These are phyloP conservation scores for Penicillium antarcticum DNA, from an alignment of 495 filamentous ascomycete genomes.

Conservation along the genomic window DNA sequence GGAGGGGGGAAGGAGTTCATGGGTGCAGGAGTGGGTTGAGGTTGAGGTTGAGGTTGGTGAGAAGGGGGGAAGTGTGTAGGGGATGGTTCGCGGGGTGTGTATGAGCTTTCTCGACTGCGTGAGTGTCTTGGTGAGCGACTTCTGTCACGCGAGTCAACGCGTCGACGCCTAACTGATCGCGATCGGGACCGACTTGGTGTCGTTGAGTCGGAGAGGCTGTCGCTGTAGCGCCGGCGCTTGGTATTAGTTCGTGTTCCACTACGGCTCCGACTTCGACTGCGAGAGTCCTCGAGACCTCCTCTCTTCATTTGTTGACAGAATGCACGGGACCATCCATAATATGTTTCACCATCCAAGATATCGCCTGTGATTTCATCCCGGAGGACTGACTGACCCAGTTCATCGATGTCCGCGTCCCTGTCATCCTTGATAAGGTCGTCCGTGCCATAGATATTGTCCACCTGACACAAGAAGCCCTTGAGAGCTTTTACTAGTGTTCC, in stretches of 20 bases:
- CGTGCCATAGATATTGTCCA: constrained; percentile 57
- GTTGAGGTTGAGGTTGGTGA: constrained; percentile 21
- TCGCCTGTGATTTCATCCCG: constrained; percentile 60
- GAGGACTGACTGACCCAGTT: constrained; percentile 66
- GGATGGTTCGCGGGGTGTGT: constrained; percentile 37
- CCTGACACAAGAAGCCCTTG: constrained; percentile 64
- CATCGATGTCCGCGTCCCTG: constrained; percentile 58
- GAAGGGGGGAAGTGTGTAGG: constrained; percentile 27
- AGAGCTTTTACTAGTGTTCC: constrained; percentile 61
- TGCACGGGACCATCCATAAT: constrained; percentile 80
- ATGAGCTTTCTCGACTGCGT: constrained; percentile 44
- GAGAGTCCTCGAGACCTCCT: constrained; percentile 34
- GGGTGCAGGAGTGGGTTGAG: constrained; percentile 22
- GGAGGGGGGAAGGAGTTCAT: constrained; percentile 18
- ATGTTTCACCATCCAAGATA: constrained; percentile 60
- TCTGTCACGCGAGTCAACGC: constrained; percentile 26
- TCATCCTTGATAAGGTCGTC: constrained; percentile 38
- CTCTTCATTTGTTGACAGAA: constrained; percentile 84
- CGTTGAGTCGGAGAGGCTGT: constrained; percentile 34
- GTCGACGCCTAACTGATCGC: constrained; percentile 20
- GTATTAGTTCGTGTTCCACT: constrained; percentile 37
- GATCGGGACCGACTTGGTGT: constrained; percentile 6
- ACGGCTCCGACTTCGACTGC: constrained; percentile 26
- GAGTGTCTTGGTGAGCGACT: constrained; percentile 27
- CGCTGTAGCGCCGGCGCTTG: constrained; percentile 47